Conservation (phyloP, 352 stramenopile species). For the Aphanomyces stellatus region DNA sequence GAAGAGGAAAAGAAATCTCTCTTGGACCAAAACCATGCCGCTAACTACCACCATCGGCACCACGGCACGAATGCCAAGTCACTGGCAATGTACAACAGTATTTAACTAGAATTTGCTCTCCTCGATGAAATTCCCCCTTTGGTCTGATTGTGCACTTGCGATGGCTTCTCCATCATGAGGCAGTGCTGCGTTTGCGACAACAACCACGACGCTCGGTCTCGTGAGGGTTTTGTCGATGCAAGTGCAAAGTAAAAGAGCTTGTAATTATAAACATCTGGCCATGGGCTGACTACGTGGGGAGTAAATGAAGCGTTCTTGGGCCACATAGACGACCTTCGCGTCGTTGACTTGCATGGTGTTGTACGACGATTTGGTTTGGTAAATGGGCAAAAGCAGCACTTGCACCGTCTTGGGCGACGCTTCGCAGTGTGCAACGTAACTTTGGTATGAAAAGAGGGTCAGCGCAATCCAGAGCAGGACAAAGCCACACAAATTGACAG, state of each 20-base stretch:
- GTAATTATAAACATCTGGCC: not conserved
- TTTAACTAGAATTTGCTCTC: too few relatives aligned
- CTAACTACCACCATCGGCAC: too few relatives aligned
- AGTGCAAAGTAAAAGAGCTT: not conserved
- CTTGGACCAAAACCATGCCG: too few relatives aligned
- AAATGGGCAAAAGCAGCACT: not conserved
- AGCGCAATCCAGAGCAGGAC: constrained; percentile 15
- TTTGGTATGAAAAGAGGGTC: constrained; percentile 1
- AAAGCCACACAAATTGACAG: constrained; percentile 5
- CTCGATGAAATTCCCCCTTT: too few relatives aligned
- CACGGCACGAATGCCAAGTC: too few relatives aligned
- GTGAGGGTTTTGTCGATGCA: too few relatives aligned
- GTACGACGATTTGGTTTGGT: not conserved
- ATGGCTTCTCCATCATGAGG: too few relatives aligned
- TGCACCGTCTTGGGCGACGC: not conserved
- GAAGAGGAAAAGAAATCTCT: not conserved
- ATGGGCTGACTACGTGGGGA: too few relatives aligned
- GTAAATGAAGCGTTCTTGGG: too few relatives aligned
- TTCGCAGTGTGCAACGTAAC: not conserved
- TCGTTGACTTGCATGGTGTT: not conserved
- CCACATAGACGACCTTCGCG: not conserved
- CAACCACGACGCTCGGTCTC: too few relatives aligned
- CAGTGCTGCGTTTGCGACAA: too few relatives aligned
- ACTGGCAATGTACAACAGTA: not conserved
- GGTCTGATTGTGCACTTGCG: too few relatives aligned